Conservation (phyloP, 257 asterid genomes). For the Orobanche coerulescens region DNA sequence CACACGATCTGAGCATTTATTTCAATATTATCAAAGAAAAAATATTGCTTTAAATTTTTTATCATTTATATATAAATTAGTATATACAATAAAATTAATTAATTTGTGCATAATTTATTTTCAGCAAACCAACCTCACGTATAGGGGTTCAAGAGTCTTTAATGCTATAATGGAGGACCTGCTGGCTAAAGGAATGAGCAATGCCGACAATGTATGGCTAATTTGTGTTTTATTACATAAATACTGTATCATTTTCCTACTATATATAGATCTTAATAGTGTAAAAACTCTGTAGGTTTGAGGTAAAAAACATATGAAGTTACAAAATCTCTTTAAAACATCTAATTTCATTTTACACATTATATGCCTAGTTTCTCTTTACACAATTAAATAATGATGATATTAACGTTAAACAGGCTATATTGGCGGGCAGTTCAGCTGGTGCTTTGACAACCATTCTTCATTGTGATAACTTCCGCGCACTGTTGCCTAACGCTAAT, state of each 20-base stretch:
- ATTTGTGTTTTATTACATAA: too few relatives aligned
- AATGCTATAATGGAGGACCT: conserved; percentile 23
- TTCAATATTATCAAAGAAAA: not conserved
- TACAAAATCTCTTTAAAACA: too few relatives aligned
- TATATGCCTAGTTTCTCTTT: too few relatives aligned
- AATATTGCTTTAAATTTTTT: too few relatives aligned
- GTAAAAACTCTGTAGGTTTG: too few relatives aligned
- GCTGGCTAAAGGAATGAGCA: conserved; percentile 27
- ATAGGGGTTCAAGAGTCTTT: conserved; percentile 28
- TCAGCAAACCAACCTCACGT: conserved; percentile 17
- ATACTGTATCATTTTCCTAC: too few relatives aligned
- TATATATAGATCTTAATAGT: too few relatives aligned
- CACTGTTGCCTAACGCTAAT: conserved; percentile 11
- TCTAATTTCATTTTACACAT: too few relatives aligned
- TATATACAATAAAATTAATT: not conserved
- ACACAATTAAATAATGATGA: not conserved
- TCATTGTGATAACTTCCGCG: conserved; percentile 27
- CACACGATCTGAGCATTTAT: not conserved
- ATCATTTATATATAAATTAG: too few relatives aligned
- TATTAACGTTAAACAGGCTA: conserved; percentile 20
- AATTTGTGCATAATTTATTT: too few relatives aligned
- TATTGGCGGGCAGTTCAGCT: conserved; percentile 29
- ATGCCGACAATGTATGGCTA: conserved; percentile 24
- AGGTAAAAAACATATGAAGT: too few relatives aligned
- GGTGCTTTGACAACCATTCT: conserved; percentile 32